Base-by-base conservation (phyloP, 257 asterid genomes). In the Avicennia marina region DNA sequence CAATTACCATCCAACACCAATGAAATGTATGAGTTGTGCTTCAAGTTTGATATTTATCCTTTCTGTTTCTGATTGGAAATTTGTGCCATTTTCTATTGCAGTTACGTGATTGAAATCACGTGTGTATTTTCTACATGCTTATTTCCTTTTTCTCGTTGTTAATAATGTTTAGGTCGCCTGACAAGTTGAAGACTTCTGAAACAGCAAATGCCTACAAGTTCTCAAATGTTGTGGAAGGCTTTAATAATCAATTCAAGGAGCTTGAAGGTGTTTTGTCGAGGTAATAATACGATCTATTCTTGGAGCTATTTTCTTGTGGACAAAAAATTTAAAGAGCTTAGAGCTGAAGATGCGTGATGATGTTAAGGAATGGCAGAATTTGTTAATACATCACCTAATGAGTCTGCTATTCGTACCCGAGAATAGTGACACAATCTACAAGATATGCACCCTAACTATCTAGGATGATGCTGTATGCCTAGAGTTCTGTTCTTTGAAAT, bases 191-290 rank as follows among this genome's bases (percentile, higher is more conserved):
- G 65, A 32, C 69, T 57, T 70, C 70, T 38, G 70, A 66, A 70
- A 70, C 69, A 53, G 49, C 43, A 42, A 67, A 43, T 56, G 59
- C 48, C 12, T 64, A 52, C 21, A 72, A 74, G 59, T 68, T 75
- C 66, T 62, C 79, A 16, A 67, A 75, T 66, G 63, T 67, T 10
- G 75, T 68, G 25, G 78, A 83, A 64, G 59, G 68, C 72, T 75
- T 83, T 24, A 50, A 49, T 42, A 25, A 40, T 60, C 81, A 72
- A 62, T 75, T 83, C 22, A 72, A 74, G 70, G 72, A 60, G 73
- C 76, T 83, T 56, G 89, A 80, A 65, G 76, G 52, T 66, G 78
- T 67, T 33, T 56, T 86, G 22, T 67, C 67, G 20, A 79, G 94
- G 97, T 81, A 73, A 1, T 63, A 58, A 56, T 36, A n/a, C n/a